Base-by-base conservation (phyloP, 2,329 filamentous ascomycete species). In the Botrytis galanthina region DNA sequence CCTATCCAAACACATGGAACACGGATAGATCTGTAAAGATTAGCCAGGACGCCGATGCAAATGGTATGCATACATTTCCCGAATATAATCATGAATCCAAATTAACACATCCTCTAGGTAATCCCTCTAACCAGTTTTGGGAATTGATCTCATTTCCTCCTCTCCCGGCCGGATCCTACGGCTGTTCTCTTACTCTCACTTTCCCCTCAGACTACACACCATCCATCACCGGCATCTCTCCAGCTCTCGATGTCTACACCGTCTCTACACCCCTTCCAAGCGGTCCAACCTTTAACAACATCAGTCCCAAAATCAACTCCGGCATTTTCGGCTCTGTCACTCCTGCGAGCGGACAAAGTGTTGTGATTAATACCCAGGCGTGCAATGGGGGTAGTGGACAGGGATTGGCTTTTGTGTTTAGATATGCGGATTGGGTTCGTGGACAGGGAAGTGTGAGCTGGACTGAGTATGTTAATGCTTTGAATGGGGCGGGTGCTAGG, bases 381-480 rank as follows among this genome's bases (percentile, higher is more conserved):
- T 75, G 74, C 42, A 64, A 64, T 42, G 62, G 60, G 0, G 66
- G 54, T 14, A 60, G 48, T 57, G 72, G 72, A 4, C n/a, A 62
- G n/a, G 64, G 70, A 60, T 64, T 75, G 62, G 39, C 67, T 20
- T 74, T 71, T 66, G 66, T 74, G 37, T 63, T 74, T 7, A 60
- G 39, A 48, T 75, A 75, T 48, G 70, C 73, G 66, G 73, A 75
- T 73, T 75, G 70, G 74, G 62, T 75, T 29, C 59, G 46, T 35
- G 54, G n/a, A 22, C 48, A 61, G 14, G 70, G 57, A 29, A 71
- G 66, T 62, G 72, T 76, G 18, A 59, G 66, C 9, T 75, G 75
- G 61, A 70, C n/a, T 8, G 67, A 76, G n/a, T 73, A 73, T 69
- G 35, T 73, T 42, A 72, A 74, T 68, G 51, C n/a, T 42, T 37